Conservation (phyloP, 2,329 filamentous ascomycete species). For the Aspergillus pseudoviridinutans region DNA sequence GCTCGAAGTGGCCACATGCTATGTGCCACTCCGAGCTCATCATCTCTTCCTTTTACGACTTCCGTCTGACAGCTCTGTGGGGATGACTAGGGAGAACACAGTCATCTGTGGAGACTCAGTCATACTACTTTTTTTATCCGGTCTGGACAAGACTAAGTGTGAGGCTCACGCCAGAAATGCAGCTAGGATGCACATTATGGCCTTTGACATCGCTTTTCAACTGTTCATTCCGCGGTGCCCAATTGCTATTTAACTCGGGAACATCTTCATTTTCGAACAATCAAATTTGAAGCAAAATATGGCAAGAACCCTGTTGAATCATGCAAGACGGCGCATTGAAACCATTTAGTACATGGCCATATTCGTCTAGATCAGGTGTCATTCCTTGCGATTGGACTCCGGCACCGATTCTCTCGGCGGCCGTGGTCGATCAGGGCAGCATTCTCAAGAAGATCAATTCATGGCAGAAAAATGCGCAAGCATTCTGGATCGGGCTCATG, state of each 20-base stretch:
- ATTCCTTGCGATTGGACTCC: background rate
- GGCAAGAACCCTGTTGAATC: background rate
- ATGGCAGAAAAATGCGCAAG: background rate
- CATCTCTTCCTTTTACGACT: background rate
- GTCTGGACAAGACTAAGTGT: background rate
- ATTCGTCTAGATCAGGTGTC: background rate
- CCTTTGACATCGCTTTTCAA: background rate
- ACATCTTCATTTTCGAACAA: background rate
- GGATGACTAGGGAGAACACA: background rate
- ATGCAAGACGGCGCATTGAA: background rate
- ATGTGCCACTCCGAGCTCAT: background rate
- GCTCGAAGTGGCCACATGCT: too few species aligned
- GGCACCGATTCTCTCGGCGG: background rate
- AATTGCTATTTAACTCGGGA: background rate
- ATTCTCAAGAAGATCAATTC: background rate
- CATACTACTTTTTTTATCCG: background rate
- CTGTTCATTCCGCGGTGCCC: background rate
- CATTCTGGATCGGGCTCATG: background rate
- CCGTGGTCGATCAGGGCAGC: background rate
- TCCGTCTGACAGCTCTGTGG: background rate
- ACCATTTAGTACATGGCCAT: background rate
- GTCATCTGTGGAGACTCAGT: background rate
- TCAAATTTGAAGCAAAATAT: background rate
- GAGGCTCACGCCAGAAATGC: background rate
- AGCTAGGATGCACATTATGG: background rate